Evolutionary conservation across 352 stramenopile genomes (phyloP), one percentile per base, ranked within the genome.

Genomic region (Pythium aphanidermatum): DNA sequence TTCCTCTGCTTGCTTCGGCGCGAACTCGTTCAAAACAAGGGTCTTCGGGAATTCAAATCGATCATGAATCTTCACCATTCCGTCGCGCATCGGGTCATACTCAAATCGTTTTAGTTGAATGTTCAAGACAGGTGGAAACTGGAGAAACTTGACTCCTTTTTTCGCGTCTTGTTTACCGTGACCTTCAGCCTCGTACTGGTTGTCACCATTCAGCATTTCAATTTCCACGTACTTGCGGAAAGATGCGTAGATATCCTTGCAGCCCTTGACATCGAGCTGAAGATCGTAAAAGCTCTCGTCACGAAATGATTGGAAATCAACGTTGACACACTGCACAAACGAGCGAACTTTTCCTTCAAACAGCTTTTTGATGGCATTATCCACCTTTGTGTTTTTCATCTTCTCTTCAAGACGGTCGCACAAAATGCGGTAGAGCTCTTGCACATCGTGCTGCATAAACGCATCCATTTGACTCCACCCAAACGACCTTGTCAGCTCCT

Each of bases 401-500:
- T 95, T 97, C 46, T 96, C 87, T 46, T 97, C 87, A 23, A 97
- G 60, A 13, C 90, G 82, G 47, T 97, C 89, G 35, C 87, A 95
- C 32, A 97, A 48, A 50, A 96, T 93, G 7, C 86, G 83, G 26
- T 95, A 92, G 8, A 95, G 69, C 46, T 95, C 83, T 54, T 97
- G 90, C 4, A 96, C 89, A 46, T 97, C 88, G 51, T 98, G 92
- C 62, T 97, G 89, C 69, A 92, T 92, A 62, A 96, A 96, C 16
- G 88, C 71, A 50, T 97, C 87, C 20, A 90, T 81, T 29, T 86
- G 72, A 29, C 76, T 92, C 92, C 92, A 98, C 0, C 85, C 89
- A 64, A 98, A 98, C 7, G 85, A 90, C 12, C 81, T 77, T 21
- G 92, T 98, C 2, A 98, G 66, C 46, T 96, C 87, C 47, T 96